Evolutionary conservation across 331 rosid species (phyloP).

Genomic region (Pyracantha coccinea): DNA sequence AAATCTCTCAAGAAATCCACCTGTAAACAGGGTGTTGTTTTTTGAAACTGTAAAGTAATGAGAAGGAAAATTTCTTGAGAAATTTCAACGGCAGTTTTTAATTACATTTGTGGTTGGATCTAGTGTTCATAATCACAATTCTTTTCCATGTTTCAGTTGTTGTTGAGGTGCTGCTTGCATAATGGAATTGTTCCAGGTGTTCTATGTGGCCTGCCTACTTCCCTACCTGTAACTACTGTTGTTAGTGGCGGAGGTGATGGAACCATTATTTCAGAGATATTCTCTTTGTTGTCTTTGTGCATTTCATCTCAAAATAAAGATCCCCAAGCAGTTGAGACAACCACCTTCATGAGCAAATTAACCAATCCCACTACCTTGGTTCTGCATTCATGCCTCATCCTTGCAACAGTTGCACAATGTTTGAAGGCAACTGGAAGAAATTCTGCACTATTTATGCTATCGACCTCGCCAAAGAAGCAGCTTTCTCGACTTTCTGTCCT

Average conservation of each 20-base stretch:
- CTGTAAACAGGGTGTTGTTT: not conserved
- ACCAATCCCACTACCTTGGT: slow-evolving; percentile 49
- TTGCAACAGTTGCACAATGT: slow-evolving; percentile 77
- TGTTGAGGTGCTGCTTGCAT: slow-evolving; percentile 72
- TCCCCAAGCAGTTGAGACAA: slow-evolving; percentile 43
- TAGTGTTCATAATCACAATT: not conserved
- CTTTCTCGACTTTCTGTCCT: slow-evolving; percentile 72
- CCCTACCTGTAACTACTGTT: slow-evolving; percentile 84
- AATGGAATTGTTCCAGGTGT: slow-evolving; percentile 61
- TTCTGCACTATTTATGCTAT: slow-evolving; percentile 81
- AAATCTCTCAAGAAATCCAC: not conserved
- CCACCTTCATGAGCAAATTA: slow-evolving; percentile 48
- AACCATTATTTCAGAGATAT: slow-evolving; percentile 74
- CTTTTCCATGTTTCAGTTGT: slow-evolving; percentile 49
- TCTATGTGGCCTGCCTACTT: slow-evolving; percentile 75
- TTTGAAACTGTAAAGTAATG: not conserved
- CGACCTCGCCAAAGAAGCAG: slow-evolving; percentile 80
- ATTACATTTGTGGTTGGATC: not conserved
- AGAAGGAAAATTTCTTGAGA: not conserved
- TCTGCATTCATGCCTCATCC: slow-evolving; percentile 68
- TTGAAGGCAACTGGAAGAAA: slow-evolving; percentile 87
- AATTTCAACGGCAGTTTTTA: not conserved
- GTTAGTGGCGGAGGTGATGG: slow-evolving; percentile 91
- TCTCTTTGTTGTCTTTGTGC: slow-evolving; percentile 59
- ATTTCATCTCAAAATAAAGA: slow-evolving; percentile 56